Evolutionary conservation across 208 protist species (phyloP).

Genomic region (Balamuthia mandrillaris): DNA sequence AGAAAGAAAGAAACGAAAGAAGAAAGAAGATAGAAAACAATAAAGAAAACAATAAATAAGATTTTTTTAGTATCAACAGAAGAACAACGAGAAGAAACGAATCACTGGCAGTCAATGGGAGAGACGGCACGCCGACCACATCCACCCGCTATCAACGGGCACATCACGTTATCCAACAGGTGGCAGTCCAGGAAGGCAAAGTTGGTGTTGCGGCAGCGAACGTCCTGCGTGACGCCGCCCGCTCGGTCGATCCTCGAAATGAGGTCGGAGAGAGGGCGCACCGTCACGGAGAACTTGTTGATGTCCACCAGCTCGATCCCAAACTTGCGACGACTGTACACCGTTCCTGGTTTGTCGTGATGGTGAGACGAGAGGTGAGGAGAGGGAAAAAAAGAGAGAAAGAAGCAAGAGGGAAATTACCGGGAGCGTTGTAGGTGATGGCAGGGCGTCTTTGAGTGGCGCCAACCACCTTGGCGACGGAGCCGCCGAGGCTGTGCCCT

Average conservation of each 20-base stretch:
- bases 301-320: neutral
- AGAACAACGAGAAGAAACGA: no score
- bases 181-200: slow-evolving; percentile 34
- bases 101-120: no score
- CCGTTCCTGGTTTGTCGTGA: no score
- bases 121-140: no score
- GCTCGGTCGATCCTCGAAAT: slow-evolving; percentile 22
- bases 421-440: slow-evolving; percentile 39
- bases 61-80: no score
- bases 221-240: slow-evolving; percentile 13
- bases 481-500: slow-evolving; percentile 18
- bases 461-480: slow-evolving; percentile 23
- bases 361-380: no score
- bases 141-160: slow-evolving; percentile 2
- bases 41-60: no score
- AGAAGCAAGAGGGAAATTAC: neutral
- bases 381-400: no score
- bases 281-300: neutral
- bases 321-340: slow-evolving; percentile 19
- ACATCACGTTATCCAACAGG: slow-evolving; percentile 14
- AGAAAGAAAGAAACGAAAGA: no score
- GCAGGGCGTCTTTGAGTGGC: neutral
- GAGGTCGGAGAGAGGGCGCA: slow-evolving; percentile 4
- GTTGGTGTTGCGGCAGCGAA: neutral
- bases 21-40: no score